Base-by-base conservation (phyloP, 2,329 filamentous ascomycete genomes). In the Sarocladiaceae sp. region DNA sequence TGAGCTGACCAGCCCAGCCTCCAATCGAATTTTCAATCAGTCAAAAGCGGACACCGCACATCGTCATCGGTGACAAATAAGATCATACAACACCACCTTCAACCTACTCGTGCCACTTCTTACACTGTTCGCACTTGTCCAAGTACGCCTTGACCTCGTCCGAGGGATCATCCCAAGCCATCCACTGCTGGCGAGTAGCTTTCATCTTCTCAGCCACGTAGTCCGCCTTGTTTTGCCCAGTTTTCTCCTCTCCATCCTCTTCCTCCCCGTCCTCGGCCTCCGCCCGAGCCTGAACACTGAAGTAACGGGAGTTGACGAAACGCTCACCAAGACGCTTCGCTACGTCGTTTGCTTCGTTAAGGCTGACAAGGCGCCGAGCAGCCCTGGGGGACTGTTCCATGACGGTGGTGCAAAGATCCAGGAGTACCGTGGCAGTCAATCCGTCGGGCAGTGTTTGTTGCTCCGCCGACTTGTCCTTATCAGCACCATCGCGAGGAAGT, bases 331-430 rank as follows among this genome's bases (percentile, higher is more conserved):
- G 65, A 25, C 79, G 67, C 61, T 72, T 77, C 39, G 79, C 78
- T 57, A 83, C 79, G 59, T 83, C 78, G 59, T 80, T 82, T 48
- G 78, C 79, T 60, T 82, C 77, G 60, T 75, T 72, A 46, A 82
- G 67, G 55, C 73, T 79, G 48, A 80, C 77, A 15, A 83, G 71
- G 3, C 72, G 72, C 25, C 79, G 73, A 5, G 23, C 25, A 57
- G 70, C 71, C n/a, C n/a, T n/a, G 25, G 65, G 61, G 29, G 66
- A 55, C 52, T 60, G 61, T 46, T 59, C 51, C 59, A 68, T 64
- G 13, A 60, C 56, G 1, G 65, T 68, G 25, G 51, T 55, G 53
- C 67, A 69, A 35, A 70, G 52, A 51, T 70, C 68, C 65, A 66
- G 69, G 31, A 64, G 59, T 31, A 67, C 60, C 11, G 60, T 29